phyloP scores from a whole-genome alignment of 768 basidiomycete species.

The Symmetrospora coprosmae region DNA sequence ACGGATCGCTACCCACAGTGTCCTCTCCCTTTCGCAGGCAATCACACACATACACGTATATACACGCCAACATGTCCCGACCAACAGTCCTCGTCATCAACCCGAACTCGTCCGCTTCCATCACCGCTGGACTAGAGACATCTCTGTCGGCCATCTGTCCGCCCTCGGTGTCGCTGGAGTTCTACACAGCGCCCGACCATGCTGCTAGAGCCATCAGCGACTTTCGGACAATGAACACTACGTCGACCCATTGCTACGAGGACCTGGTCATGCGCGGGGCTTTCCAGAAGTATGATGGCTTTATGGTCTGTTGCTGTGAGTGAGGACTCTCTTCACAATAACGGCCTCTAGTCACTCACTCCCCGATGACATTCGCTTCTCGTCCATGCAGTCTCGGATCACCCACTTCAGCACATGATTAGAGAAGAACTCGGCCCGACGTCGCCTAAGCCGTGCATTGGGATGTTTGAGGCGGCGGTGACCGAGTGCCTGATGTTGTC shows the following conservation, averaged over 20 bases:
- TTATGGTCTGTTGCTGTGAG: constrained; percentile 31
- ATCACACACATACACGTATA: too few species aligned
- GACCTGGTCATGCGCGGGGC: constrained; percentile 5
- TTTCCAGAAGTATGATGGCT: constrained; percentile 22
- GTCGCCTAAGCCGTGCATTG: constrained; percentile 22
- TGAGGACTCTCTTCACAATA: background rate
- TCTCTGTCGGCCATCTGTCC: constrained; percentile 17
- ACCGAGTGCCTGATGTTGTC: constrained; percentile 20
- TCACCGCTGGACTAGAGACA: constrained; percentile 22
- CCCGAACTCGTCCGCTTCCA: constrained; percentile 27
- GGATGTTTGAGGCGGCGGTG: constrained; percentile 29
- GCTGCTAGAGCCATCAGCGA: constrained; percentile 26
- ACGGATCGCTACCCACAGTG: too few species aligned
- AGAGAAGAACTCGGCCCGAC: constrained; percentile 28
- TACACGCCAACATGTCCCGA: too few species aligned
- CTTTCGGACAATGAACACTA: constrained; percentile 21
- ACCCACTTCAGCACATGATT: constrained; percentile 30
- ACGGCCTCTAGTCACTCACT: background rate
- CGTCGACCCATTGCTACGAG: constrained; percentile 23
- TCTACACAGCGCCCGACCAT: constrained; percentile 24
- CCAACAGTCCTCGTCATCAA: constrained; percentile 28
- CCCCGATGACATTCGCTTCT: background rate
- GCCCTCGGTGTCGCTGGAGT: background rate
- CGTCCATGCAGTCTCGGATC: constrained; percentile 27
- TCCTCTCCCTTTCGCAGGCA: too few species aligned